These are phyloP conservation scores for Fusarium virguliforme DNA, from an alignment of 2,329 filamentous ascomycete species.

Conservation along the genomic window DNA sequence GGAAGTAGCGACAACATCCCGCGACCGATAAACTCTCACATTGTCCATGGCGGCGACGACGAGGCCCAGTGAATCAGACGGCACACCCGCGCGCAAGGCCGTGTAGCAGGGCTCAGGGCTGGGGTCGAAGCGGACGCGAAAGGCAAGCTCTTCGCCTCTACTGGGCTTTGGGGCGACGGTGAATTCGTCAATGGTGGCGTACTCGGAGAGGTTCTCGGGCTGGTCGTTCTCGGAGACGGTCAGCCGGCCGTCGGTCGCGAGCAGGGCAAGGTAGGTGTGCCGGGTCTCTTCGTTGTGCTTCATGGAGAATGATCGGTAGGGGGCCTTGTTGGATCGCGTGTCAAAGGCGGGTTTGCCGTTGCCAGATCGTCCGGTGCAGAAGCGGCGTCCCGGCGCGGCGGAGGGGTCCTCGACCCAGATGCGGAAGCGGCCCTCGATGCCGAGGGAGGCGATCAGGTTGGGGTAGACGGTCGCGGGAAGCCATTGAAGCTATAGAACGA, in stretches of 20 bases:
- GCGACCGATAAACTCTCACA: slow-evolving; percentile 87
- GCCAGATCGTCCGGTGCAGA: slow-evolving; percentile 74
- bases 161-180: slow-evolving; percentile 79
- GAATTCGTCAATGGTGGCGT: slow-evolving; percentile 82
- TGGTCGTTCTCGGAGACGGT: slow-evolving; percentile 88
- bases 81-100: slow-evolving; percentile 84
- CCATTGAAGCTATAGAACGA: slow-evolving; percentile 82
- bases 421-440: slow-evolving; percentile 90
- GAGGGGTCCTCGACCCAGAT: slow-evolving; percentile 94
- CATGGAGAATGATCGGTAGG: slow-evolving; percentile 88
- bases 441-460: slow-evolving; percentile 88
- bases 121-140: slow-evolving; percentile 89
- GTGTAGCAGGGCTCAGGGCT: slow-evolving; percentile 86
- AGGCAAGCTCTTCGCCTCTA: slow-evolving; percentile 88
- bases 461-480: slow-evolving; percentile 90
- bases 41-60: slow-evolving; percentile 89
- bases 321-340: slow-evolving; percentile 69
- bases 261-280: slow-evolving; percentile 88
- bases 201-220: slow-evolving; percentile 85
- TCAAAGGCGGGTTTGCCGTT: slow-evolving; percentile 69
- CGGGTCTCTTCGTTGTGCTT: slow-evolving; percentile 84
- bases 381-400: slow-evolving; percentile 84
- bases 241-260: slow-evolving; percentile 86
- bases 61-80: slow-evolving; percentile 82
- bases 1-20: slow-evolving; percentile 68